Evolutionary conservation across 2,329 filamentous ascomycete species (phyloP).

Genomic region (Nothopassalora personata): DNA sequence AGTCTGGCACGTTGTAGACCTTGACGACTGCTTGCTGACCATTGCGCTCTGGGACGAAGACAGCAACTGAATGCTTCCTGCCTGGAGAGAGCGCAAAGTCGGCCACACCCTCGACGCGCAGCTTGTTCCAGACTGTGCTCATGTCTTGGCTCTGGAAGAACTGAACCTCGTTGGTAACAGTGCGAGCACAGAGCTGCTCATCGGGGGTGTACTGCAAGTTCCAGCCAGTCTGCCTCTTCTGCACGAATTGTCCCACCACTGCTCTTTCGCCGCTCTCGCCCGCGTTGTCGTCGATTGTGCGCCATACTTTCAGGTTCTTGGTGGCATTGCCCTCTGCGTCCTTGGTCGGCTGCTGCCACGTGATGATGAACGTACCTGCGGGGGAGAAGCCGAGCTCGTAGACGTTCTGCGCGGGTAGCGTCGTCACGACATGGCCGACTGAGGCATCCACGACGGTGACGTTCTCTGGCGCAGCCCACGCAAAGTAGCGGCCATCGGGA

Average conservation of each 20-base stretch:
- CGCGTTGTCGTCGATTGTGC: conserved; percentile 64
- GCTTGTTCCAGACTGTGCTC: conserved; percentile 86
- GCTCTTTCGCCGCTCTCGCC: conserved; percentile 59
- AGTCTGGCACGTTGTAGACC: conserved; percentile 88
- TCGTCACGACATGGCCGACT: conserved; percentile 66
- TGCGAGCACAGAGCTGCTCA: conserved; percentile 86
- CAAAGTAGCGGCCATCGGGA: conserved; percentile 91
- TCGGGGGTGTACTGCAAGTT: conserved; percentile 95
- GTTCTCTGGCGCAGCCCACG: conserved; percentile 83
- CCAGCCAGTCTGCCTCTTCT: conserved; percentile 93
- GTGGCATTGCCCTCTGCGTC: conserved; percentile 88
- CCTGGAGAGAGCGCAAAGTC: conserved; percentile 89
- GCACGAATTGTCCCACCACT: conserved; percentile 83
- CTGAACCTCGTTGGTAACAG: conserved; percentile 95
- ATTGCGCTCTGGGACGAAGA: conserved; percentile 91
- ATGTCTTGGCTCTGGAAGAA: conserved; percentile 90
- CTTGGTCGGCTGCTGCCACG: conserved; percentile 90
- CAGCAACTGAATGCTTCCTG: conserved; percentile 83
- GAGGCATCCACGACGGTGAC: conserved; percentile 82
- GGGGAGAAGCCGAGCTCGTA: conserved; percentile 95
- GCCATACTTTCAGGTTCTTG: conserved; percentile 98
- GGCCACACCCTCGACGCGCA: conserved; percentile 81
- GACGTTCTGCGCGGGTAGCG: conserved; percentile 73
- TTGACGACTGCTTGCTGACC: conserved; percentile 91
- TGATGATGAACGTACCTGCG: conserved; percentile 85